Percentiles rank a stretch among this genome's conserved stretches.
Conservation (phyloP, 129 eudicot species). For the Dittrichia graveolens region DNA sequence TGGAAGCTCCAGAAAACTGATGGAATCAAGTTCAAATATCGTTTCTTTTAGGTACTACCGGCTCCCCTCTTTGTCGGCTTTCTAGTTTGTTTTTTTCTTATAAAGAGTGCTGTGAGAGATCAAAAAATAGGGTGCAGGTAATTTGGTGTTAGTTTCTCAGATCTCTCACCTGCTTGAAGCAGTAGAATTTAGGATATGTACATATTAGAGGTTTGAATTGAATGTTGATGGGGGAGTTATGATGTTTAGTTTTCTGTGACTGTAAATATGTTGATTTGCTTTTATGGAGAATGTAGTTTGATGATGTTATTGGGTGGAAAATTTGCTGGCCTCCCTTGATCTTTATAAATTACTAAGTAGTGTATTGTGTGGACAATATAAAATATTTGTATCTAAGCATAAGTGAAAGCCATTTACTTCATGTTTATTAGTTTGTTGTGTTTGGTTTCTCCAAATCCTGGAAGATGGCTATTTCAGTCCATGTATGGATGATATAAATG, state of each 20-base stretch:
- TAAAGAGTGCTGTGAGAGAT: slow-evolving; percentile 9
- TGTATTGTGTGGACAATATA: background rate
- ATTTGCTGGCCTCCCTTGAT: slow-evolving; percentile 1
- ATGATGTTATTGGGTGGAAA: slow-evolving; percentile 9
- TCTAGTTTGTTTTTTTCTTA: slow-evolving; percentile 17
- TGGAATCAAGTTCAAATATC: background rate
- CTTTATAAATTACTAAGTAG: background rate
- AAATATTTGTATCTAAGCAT: background rate
- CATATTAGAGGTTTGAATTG: slow-evolving; percentile 40
- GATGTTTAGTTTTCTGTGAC: slow-evolving; percentile 31
- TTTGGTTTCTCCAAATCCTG: too few relatives aligned
- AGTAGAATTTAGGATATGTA: slow-evolving; percentile 25
- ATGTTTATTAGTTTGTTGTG: background rate
- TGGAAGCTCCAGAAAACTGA: slow-evolving; percentile 44
- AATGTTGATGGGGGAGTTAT: slow-evolving; percentile 18
- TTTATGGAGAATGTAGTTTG: slow-evolving; percentile 26
- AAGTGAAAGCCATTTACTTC: background rate
- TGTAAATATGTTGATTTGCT: slow-evolving; percentile 38
- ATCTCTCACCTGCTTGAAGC: slow-evolving; percentile 23
- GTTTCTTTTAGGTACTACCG: slow-evolving; percentile 10
- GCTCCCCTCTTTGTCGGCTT: slow-evolving; percentile 22
- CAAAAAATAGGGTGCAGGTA: slow-evolving; percentile 18
- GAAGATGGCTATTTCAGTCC: too few relatives aligned
- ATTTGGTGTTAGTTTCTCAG: slow-evolving; percentile 25
- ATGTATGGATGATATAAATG: too few relatives aligned